phyloP scores from a whole-genome alignment of 2,329 filamentous ascomycete genomes.

The Blumeriella jaapii region DNA sequence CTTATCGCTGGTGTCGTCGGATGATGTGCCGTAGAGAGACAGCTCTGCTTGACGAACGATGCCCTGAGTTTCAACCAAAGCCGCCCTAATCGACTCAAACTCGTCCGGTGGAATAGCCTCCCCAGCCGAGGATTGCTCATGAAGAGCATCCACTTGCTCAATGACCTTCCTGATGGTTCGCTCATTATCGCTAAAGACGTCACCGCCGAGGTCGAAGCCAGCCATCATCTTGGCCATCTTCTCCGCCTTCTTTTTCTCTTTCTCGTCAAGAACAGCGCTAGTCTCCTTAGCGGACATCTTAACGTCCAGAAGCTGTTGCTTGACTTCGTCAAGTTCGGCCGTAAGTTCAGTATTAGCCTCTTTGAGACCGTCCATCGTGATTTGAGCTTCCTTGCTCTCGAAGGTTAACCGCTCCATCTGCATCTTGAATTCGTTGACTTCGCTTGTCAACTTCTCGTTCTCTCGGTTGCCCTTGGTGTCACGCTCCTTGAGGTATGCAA shows the following conservation, averaged over 20 bases:
- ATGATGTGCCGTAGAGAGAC: conserved; percentile 59
- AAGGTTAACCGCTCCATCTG: conserved; percentile 91
- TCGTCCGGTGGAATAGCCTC: conserved; percentile 75
- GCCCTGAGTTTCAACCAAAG: conserved; percentile 79
- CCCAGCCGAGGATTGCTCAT: conserved; percentile 65
- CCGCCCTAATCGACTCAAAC: conserved; percentile 63
- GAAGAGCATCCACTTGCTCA: conserved; percentile 66
- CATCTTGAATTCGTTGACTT: conserved; percentile 92
- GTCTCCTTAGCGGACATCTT: conserved; percentile 96
- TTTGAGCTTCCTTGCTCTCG: conserved; percentile 91
- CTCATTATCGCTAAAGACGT: conserved; percentile 91
- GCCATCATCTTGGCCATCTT: conserved; percentile 99
- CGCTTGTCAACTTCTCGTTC: conserved; percentile 74
- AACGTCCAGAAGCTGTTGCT: conserved; percentile 89
- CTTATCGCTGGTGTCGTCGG: conserved; percentile 53
- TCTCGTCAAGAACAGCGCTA: conserved; percentile 81
- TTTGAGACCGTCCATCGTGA: conserved; percentile 95
- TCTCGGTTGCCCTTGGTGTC: conserved; percentile 74
- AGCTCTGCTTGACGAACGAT: conserved; percentile 89
- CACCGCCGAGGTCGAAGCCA: conserved; percentile 85
- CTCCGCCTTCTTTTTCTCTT: conserved; percentile 97
- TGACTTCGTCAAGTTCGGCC: conserved; percentile 82
- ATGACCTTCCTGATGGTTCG: conserved; percentile 74
- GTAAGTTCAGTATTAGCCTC: conserved; percentile 93
- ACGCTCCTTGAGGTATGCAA: conserved; percentile 75